These are phyloP conservation scores for Boletus sensibilis DNA, from an alignment of 768 basidiomycete genomes.

Conservation along the genomic window DNA sequence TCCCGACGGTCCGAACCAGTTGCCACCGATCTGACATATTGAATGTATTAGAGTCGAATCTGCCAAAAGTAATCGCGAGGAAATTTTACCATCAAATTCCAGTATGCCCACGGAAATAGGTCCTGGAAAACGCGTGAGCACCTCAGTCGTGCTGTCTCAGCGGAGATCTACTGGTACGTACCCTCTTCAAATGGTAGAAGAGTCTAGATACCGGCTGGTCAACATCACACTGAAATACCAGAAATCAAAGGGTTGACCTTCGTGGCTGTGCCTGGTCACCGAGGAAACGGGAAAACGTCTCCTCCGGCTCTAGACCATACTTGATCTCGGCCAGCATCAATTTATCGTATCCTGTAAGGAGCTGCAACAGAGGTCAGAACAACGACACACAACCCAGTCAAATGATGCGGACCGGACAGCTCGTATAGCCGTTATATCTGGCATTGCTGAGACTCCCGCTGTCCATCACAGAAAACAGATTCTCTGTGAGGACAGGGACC, in stretches of 20 bases:
- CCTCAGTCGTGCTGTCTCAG: neutral
- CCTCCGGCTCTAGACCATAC: slow-evolving; percentile 85
- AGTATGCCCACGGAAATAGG: slow-evolving; percentile 57
- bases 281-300: slow-evolving; percentile 69
- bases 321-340: slow-evolving; percentile 92
- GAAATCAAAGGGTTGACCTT: slow-evolving; percentile 41
- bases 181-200: slow-evolving; percentile 90
- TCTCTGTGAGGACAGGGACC: slow-evolving; percentile 88
- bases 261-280: slow-evolving; percentile 76
- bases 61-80: neutral
- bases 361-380: slow-evolving; percentile 38
- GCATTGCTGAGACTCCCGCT: slow-evolving; percentile 69
- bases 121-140: slow-evolving; percentile 20
- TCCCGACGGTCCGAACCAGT: slow-evolving; percentile 50
- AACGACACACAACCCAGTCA: neutral
- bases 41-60: slow-evolving; percentile 5
- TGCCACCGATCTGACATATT: slow-evolving; percentile 34
- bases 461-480: slow-evolving; percentile 73
- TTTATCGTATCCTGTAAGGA: slow-evolving; percentile 79
- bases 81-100: slow-evolving; percentile 62
- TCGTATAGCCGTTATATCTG: slow-evolving; percentile 85
- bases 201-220: slow-evolving; percentile 38
- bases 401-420: slow-evolving; percentile 68
- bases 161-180: slow-evolving; percentile 19
- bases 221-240: slow-evolving; percentile 5